Evolutionary conservation across 768 basidiomycete genomes (phyloP), one percentile per base, ranked within the genome.

Genomic region (Auricularia auricula-judae): DNA sequence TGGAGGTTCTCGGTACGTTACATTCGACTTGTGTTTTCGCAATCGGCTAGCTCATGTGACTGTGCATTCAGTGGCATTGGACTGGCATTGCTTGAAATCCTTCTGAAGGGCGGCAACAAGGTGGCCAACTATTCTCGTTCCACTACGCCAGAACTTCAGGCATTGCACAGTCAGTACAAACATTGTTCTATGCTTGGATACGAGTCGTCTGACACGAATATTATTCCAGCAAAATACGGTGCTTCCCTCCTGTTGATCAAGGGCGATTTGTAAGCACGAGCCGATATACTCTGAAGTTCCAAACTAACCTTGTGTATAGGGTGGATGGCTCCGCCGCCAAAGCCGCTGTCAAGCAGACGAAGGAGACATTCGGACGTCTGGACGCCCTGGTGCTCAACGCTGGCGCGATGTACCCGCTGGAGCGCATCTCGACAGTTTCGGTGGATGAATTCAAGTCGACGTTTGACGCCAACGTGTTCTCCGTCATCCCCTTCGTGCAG

Each of bases 381-480:
- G 92, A 95, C 72, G 87, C 82, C 33, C 76, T 97, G 65, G 75
- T 96, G 65, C 79, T 98, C 63, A 97, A 93, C 69, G 94, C 93
- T n/a, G 94, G 82, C 3, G 82, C 81, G 0, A 74, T 94, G 33
- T 84, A 87, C 53, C 91, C 92, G n/a, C 68, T 93, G 23, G 81
- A 84, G 64, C 80, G 78, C 53, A 81, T 89, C 62, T 74, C 78
- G 42, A 78, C 80, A 10, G 70, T 75, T n/a, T 73, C 80, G 18
- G 68, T 87, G 43, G 79, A 83, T 62, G 75, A 76, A 29, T 92
- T 90, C 90, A 87, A 83, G 70, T 69, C 72, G 29, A 81, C 86
- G 70, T 92, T 96, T 71, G 88, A 94, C 68, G 79, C 90, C 75
- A 96, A 95, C 74, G 87, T 96, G 74, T 91, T 93, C 77, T 90